Evolutionary conservation across 139 green algal species (phyloP), one percentile per base, ranked within the genome.

Genomic region (Chlorella sp.): DNA sequence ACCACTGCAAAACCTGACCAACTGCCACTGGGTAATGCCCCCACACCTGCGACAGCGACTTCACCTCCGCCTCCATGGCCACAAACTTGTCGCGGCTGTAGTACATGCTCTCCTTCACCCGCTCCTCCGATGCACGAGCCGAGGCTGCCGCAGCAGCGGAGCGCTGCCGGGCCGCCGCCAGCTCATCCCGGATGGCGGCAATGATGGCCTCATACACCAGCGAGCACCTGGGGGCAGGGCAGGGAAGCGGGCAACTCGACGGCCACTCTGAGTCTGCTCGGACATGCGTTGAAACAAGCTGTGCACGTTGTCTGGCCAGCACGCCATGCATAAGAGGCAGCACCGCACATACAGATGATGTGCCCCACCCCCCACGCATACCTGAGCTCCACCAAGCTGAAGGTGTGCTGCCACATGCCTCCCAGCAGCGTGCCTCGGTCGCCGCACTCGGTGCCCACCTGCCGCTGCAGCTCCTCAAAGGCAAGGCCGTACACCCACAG

Each of bases 381-480:
- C 69, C 69, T 56, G 9, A 75, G 69, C 38, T 75, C 69, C 44
- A 90, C 68, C 56, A 89, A 64, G 47, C 38, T 70, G 81, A 62
- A 86, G 64, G 74, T 78, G 47, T 93, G 91, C 34, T 89, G 84
- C 80, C 83, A 90, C 67, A 94, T 76, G 56, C 79, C 26, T 9
- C 70, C 81, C 84, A 94, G 87, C 81, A 94, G 84, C 69, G 90
- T 88, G 4, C 68, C 88, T 12, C 90, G 88, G 82, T 93, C 89
- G 56, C 65, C 65, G 86, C 91, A 93, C 86, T 93, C 88, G 5
- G 68, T 75, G 21, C 72, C 62, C 26, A 94, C 84, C 83, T 91
- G 87, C 34, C 86, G 73, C 75, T 83, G 76, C 69, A 94, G 81
- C 89, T 94, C 91, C 81, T 91, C 91, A 81, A 92, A 88, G 9